Evolutionary conservation across 345 rosid genomes (phyloP).

Genomic region (Eucalyptus cloeziana): DNA sequence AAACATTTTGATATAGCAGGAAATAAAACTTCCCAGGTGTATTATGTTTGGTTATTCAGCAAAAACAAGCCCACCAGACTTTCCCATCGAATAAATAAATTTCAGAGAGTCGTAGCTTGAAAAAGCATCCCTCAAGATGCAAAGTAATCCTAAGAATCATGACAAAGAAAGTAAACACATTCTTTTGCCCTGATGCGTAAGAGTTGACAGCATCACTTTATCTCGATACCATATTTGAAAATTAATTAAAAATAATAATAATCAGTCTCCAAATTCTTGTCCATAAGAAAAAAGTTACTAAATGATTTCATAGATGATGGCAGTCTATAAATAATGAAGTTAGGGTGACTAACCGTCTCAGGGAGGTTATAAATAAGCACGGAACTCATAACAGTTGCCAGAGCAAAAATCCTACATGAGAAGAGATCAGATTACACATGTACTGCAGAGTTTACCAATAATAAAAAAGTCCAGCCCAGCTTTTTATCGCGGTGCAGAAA

Average conservation of each 20-base stretch:
- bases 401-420: conserved; percentile 74
- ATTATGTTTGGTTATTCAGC: background rate
- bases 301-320: background rate
- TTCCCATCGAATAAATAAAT: background rate
- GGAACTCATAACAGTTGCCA: conserved; percentile 97
- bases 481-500: background rate
- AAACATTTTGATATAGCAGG: background rate
- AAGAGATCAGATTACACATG: background rate
- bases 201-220: background rate
- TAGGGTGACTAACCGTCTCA: conserved; percentile 67
- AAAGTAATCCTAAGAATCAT: background rate
- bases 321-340: background rate
- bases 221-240: background rate
- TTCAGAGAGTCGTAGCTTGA: background rate
- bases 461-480: background rate
- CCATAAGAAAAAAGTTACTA: background rate
- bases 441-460: background rate
- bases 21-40: background rate
- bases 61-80: background rate
- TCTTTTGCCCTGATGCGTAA: background rate
- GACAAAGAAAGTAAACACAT: background rate
- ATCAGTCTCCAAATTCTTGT: background rate
- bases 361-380: conserved; percentile 94
- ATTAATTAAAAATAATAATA: background rate
- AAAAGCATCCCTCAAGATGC: background rate